Conservation (phyloP, 768 basidiomycete species). For the Lactarius sp. region DNA sequence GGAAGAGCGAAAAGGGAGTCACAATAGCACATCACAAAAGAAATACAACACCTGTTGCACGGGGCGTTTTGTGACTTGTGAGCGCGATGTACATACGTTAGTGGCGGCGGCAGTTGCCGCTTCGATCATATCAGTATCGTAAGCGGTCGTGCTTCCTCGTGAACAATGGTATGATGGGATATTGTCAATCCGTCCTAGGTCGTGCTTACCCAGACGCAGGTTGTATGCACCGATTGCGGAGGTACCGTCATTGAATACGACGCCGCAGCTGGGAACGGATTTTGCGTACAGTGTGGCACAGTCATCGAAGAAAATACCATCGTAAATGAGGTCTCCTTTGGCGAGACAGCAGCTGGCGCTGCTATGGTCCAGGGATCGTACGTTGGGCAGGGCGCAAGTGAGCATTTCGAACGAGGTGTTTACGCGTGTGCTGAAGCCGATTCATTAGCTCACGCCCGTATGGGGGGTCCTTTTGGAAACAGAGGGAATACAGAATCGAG, state of each 20-base stretch:
- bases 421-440: neutral
- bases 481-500: constrained; percentile 75
- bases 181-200: neutral
- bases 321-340: constrained; percentile 90
- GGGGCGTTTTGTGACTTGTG: too few species aligned
- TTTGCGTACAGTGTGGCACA: constrained; percentile 81
- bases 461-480: constrained; percentile 79
- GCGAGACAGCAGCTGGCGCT: constrained; percentile 88
- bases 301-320: constrained; percentile 93
- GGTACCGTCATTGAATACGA: constrained; percentile 85
- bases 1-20: neutral
- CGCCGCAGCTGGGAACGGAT: constrained; percentile 76
- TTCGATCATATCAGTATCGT: neutral
- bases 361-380: constrained; percentile 95
- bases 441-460: constrained; percentile 65
- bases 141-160: too few species aligned
- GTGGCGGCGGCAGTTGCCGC: constrained; percentile 4
- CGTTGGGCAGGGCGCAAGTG: constrained; percentile 88
- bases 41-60: neutral
- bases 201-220: constrained; percentile 28
- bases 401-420: constrained; percentile 32
- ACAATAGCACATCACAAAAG: neutral
- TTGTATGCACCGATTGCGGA: constrained; percentile 71
- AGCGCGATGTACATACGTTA: neutral
- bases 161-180: constrained; percentile 8